phyloP scores from a whole-genome alignment of 768 basidiomycete genomes.

The Xerocomellus intermedius region DNA sequence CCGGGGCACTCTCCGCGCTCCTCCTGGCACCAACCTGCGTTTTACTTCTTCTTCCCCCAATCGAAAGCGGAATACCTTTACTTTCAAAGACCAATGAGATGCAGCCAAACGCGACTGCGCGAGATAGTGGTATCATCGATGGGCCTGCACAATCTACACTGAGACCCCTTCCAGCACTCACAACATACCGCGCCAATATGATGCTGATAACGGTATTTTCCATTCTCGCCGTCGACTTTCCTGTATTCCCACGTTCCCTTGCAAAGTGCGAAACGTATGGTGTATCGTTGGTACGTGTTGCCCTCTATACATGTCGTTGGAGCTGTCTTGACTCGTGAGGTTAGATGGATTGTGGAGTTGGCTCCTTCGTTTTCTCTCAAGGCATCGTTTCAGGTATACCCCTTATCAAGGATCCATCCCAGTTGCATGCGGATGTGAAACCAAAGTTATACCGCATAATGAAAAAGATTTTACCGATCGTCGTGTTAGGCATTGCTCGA shows the following conservation, averaged over 20 bases:
- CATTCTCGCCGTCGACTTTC: slow-evolving; percentile 96
- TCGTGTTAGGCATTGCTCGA: slow-evolving; percentile 71
- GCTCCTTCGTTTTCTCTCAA: slow-evolving; percentile 96
- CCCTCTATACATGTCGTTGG: neutral
- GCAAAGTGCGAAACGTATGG: slow-evolving; percentile 96
- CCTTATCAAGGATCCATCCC: slow-evolving; percentile 59
- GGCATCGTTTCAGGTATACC: slow-evolving; percentile 90
- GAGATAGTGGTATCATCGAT: neutral
- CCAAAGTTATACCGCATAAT: slow-evolving; percentile 50
- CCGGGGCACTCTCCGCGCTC: slow-evolving; percentile 48
- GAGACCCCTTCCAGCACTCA: slow-evolving; percentile 69
- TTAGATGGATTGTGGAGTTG: slow-evolving; percentile 98
- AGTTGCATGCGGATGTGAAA: slow-evolving; percentile 47
- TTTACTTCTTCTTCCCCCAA: slow-evolving; percentile 43
- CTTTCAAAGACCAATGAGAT: slow-evolving; percentile 40
- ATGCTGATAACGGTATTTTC: slow-evolving; percentile 87
- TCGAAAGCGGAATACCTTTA: slow-evolving; percentile 47
- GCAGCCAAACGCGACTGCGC: neutral
- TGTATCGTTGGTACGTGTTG: slow-evolving; percentile 74
- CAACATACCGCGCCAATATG: slow-evolving; percentile 91
- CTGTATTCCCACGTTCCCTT: slow-evolving; percentile 80
- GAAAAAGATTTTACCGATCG: slow-evolving; percentile 64
- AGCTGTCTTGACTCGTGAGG: neutral
- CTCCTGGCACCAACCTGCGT: slow-evolving; percentile 47
- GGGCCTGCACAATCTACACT: slow-evolving; percentile 7